A percentile compares a stretch with the other conserved stretches of the same genome.
These are phyloP conservation scores for Elongisporangium senticosum DNA, from an alignment of 352 stramenopile genomes.

Conservation along the genomic window DNA sequence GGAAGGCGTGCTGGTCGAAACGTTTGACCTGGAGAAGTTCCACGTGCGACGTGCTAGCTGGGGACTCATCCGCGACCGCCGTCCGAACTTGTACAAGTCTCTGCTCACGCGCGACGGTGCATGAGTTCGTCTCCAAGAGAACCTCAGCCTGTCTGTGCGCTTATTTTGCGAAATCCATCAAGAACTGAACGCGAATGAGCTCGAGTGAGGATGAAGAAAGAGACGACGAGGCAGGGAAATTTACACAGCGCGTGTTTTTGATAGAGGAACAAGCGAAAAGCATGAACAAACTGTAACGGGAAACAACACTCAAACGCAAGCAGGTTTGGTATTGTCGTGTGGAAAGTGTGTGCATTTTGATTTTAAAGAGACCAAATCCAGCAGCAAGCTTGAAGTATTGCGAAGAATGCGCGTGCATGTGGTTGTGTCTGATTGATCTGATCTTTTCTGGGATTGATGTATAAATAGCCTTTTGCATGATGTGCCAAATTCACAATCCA, in stretches of 20 bases:
- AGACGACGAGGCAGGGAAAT: constrained; percentile 1
- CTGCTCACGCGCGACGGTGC: constrained; percentile 79
- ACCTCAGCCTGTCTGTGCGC: neutral
- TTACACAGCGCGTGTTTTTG: neutral
- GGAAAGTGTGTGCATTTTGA: neutral
- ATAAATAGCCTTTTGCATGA: neutral
- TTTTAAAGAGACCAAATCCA: neutral
- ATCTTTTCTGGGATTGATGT: neutral
- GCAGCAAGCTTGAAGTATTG: neutral
- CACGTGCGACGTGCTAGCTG: constrained; percentile 81
- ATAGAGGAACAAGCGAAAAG: neutral
- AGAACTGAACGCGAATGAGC: constrained; percentile 4
- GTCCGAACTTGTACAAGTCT: constrained; percentile 76
- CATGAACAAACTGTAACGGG: neutral
- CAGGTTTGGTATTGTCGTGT: neutral
- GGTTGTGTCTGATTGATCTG: neutral
- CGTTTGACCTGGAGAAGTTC: constrained; percentile 83
- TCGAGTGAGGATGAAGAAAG: neutral
- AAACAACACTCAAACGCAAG: neutral
- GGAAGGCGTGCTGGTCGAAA: constrained; percentile 83
- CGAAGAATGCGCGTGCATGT: neutral
- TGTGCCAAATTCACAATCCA: neutral
- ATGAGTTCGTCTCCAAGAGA: neutral
- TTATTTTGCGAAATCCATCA: neutral
- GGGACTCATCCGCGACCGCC: constrained; percentile 83